Percentiles rank a stretch among this genome's conserved stretches.
Evolutionary conservation across 2,329 filamentous ascomycete genomes (phyloP).

Genomic region (Botrytis medusae): DNA sequence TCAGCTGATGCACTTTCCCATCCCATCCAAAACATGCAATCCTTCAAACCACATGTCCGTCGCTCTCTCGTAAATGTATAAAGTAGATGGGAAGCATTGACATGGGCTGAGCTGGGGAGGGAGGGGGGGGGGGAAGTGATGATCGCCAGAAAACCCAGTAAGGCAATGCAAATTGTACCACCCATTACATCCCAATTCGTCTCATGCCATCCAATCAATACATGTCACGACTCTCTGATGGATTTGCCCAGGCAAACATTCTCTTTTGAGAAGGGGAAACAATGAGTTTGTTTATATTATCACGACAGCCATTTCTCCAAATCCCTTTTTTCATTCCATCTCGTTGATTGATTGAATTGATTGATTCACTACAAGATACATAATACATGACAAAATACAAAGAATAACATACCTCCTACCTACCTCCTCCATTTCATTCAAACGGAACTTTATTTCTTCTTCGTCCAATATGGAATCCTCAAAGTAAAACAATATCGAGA

Average conservation of each 20-base stretch:
- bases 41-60: background rate
- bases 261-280: background rate
- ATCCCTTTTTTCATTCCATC: background rate
- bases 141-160: conserved; percentile 7
- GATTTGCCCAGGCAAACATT: background rate
- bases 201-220: conserved; percentile 9
- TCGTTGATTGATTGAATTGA: background rate
- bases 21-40: conserved; percentile 3
- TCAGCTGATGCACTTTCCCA: conserved; percentile 7
- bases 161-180: conserved; percentile 3
- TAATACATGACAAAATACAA: background rate
- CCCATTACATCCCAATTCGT: background rate
- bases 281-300: background rate
- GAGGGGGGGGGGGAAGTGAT: background rate
- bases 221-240: background rate
- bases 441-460: background rate
- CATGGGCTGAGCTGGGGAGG: conserved; percentile 10
- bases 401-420: background rate
- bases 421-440: background rate
- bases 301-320: background rate
- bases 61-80: conserved; percentile 5
- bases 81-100: conserved; percentile 7
- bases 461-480: background rate
- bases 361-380: no score
- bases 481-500: conserved; percentile 5